Evolutionary conservation across 257 asterid species (phyloP).

Genomic region (Echium plantagineum): DNA sequence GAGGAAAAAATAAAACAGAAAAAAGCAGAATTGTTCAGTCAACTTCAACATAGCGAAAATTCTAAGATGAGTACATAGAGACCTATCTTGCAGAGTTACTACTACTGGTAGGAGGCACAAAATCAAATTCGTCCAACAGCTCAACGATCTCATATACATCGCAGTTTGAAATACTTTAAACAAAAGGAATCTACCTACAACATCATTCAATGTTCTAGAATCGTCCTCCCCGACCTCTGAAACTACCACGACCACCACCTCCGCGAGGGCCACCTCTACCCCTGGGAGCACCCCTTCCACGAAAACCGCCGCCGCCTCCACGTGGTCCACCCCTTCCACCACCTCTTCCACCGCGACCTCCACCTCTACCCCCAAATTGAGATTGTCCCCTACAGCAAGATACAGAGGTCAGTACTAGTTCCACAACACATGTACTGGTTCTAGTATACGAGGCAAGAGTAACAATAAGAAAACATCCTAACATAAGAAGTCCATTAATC

Average conservation of each 20-base stretch:
- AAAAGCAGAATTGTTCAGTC: too few relatives aligned
- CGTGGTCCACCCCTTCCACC: conserved; percentile 39
- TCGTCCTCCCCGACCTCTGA: conserved; percentile 71
- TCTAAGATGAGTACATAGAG: too few relatives aligned
- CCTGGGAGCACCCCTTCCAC: conserved; percentile 60
- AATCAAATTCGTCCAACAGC: background rate
- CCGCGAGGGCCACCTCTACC: conserved; percentile 60
- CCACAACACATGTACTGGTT: too few relatives aligned
- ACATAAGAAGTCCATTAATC: too few relatives aligned
- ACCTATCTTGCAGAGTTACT: too few relatives aligned
- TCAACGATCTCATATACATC: background rate
- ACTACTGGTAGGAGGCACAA: too few relatives aligned
- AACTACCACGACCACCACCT: conserved; percentile 48
- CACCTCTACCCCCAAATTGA: conserved; percentile 33
- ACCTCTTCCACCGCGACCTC: conserved; percentile 52
- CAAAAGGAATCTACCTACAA: background rate
- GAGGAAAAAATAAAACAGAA: too few relatives aligned
- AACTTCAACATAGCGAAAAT: too few relatives aligned
- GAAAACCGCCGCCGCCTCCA: conserved; percentile 43
- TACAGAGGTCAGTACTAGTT: background rate
- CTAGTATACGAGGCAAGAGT: too few relatives aligned
- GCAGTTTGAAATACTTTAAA: too few relatives aligned
- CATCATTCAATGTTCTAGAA: conserved; percentile 10
- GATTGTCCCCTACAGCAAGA: conserved; percentile 36
- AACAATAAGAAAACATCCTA: background rate